Base-by-base conservation (phyloP, 2,329 filamentous ascomycete species). In the Pseudogymnoascus sp. region DNA sequence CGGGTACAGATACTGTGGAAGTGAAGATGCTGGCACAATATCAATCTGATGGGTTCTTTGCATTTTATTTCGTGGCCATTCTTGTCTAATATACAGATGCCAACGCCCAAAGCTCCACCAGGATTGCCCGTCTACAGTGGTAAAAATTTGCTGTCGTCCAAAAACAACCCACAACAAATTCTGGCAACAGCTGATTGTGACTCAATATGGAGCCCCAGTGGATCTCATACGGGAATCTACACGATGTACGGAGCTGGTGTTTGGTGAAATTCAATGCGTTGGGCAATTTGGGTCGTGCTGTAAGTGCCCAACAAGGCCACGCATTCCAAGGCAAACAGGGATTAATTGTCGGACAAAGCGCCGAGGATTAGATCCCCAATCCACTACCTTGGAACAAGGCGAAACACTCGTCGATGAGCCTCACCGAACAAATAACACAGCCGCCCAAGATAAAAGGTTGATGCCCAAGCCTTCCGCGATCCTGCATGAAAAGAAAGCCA, bases 401-500 rank as follows among this genome's bases (percentile, higher is more conserved):
- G 25, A 58, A 38, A 58, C 18, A 38, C 7, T 47, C 8, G 14
- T 37, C 35, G 3, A 38, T 14, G 57, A 38, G 57, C 25, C 37
- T 58, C 57, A 58, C 57, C 57, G 35, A 39, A 38, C 37, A 39
- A 16, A 16, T 2, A 39, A 38, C 20, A 39, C 25, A 16, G 33
- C 57, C 57, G 57, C 57, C 57, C 25, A 58, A 58, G 57, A 37
- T 39, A 33, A 25, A 25, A 39, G 37, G 37, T 58, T 58, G 57
- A 37, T 58, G 57, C 57, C 57, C 57, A 39, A 58, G 57, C 57
- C 37, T 38, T 58, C 57, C 57, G 57, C 57, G 57, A 37, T 58
- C 25, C 33, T 58, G 57, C 57, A 58, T 38, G 57, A 25, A 58
- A 58, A 7, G 22, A 25, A 58, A 25, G 30, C 57, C 30, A 36